phyloP scores from a whole-genome alignment of 116 monocot species.

The Zostera marina region DNA sequence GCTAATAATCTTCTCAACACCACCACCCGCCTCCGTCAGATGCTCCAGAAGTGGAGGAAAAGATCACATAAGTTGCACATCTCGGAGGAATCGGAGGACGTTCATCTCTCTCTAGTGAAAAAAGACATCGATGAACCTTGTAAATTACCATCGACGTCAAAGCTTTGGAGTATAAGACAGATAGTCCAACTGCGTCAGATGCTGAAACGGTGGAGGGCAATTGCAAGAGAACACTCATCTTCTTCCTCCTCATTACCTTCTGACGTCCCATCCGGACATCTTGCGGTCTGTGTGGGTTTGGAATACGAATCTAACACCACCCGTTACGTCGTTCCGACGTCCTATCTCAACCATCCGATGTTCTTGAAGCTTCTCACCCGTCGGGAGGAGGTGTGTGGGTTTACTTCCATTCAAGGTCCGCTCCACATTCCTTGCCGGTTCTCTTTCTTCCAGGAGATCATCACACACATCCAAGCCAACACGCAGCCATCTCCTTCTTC shows the following conservation, averaged over 20 bases:
- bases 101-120: no score
- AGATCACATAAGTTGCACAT: no score
- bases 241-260: background rate
- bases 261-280: constrained; percentile 46
- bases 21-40: constrained; percentile 31
- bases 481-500: background rate
- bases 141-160: no score
- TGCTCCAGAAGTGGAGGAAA: constrained; percentile 25
- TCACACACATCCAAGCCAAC: constrained; percentile 12
- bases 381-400: constrained; percentile 49
- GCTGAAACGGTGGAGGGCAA: constrained; percentile 31
- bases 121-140: no score
- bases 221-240: constrained; percentile 4
- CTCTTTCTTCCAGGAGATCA: constrained; percentile 28
- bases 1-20: constrained; percentile 26
- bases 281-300: constrained; percentile 47
- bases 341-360: constrained; percentile 49
- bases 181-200: constrained; percentile 39
- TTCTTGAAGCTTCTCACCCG: constrained; percentile 34
- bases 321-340: constrained; percentile 32
- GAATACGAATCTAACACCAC: constrained; percentile 8
- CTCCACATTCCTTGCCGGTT: constrained; percentile 42
- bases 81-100: no score
- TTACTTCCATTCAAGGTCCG: constrained; percentile 20
- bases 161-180: constrained; percentile 13